A percentile compares a stretch with the other conserved stretches of the same genome.
Conservation (phyloP, 2,329 filamentous ascomycete genomes). For the Falciphora oryzae region DNA sequence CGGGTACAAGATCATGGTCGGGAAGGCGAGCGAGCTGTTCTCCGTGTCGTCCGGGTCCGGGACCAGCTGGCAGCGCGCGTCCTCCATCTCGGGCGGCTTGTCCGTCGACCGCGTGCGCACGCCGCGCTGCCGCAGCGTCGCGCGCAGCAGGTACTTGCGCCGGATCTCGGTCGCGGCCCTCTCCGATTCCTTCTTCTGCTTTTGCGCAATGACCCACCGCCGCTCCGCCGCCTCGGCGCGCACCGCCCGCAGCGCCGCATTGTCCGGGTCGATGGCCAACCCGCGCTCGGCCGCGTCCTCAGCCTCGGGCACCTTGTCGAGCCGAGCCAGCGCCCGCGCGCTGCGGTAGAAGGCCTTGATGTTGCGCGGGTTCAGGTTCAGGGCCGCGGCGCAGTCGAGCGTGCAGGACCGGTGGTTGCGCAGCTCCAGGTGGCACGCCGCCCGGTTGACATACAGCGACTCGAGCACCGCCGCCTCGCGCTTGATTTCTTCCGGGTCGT, state of each 20-base stretch:
- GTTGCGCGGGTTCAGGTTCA: constrained; percentile 74
- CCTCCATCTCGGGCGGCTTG: constrained; percentile 80
- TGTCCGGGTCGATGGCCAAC: constrained; percentile 63
- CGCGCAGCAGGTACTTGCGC: constrained; percentile 55
- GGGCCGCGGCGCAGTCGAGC: constrained; percentile 72
- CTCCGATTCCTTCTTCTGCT: constrained; percentile 47
- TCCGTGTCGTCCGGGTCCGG: constrained; percentile 61
- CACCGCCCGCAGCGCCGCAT: constrained; percentile 59
- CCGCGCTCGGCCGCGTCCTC: constrained; percentile 72
- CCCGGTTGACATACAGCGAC: constrained; percentile 77
- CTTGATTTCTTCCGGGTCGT: constrained; percentile 51
- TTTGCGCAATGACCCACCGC: constrained; percentile 50
- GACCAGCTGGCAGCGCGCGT: constrained; percentile 64
- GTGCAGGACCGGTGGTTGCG: constrained; percentile 85
- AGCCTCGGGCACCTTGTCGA: constrained; percentile 75
- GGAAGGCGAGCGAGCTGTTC: constrained; percentile 66
- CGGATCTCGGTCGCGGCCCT: constrained; percentile 47
- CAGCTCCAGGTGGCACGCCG: constrained; percentile 82
- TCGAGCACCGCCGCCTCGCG: constrained; percentile 64
- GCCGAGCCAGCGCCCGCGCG: constrained; percentile 67
- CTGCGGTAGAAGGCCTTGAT: constrained; percentile 90
- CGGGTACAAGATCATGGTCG: constrained; percentile 80
- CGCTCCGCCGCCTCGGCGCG: constrained; percentile 48
- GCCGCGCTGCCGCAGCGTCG: constrained; percentile 62
- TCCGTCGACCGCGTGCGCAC: constrained; percentile 63